Evolutionary conservation across 768 basidiomycete species (phyloP), one percentile per base, ranked within the genome.

Genomic region (Mycena polygramma): DNA sequence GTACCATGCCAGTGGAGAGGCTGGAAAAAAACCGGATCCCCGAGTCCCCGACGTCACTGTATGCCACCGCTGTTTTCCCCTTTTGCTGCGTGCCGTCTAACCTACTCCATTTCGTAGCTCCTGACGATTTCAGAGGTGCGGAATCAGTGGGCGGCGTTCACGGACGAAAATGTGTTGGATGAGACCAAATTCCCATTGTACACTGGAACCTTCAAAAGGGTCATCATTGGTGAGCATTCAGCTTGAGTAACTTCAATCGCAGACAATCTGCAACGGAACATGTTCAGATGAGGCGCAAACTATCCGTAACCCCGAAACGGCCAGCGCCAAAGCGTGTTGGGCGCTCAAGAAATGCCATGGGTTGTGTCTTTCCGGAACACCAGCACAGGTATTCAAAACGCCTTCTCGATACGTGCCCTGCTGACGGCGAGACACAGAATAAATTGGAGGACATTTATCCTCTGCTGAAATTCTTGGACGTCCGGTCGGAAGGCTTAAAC

Each of bases 311-410:
- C 66, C 66, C 7, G 66, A 67, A 3, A 26, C 66, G 7, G 57
- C 57, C 2, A 60, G 49, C 49, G 66, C 66, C 26, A 67, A 60
- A 24, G 66, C 66, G 20, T 45, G 66, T 19, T 67, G 66, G 66
- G 66, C 57, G 4, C 66, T 67, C 26, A 59, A 45, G n/a, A 67
- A 67, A 53, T 30, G 36, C 1, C 41, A 67, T 39, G 66, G 20
- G n/a, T 13, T 67, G 37, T 60, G 57, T 67, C 51, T 67, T 4
- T 52, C 66, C 5, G 66, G 66, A 45, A 67, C 66, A 7, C 57
- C 58, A 11, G 66, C 66, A 4, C 66, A 67, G 66, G 66, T 67
- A 22, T 24, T 9, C 37, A 15, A 13, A 55, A 10, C 26, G 1
- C 45, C 41, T 15, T 8, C 37, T 51, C 22, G 41, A 41, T 15